Evolutionary conservation across 108 stramenopile genomes (phyloP).

Genomic region (Skeletonema potamos): DNA sequence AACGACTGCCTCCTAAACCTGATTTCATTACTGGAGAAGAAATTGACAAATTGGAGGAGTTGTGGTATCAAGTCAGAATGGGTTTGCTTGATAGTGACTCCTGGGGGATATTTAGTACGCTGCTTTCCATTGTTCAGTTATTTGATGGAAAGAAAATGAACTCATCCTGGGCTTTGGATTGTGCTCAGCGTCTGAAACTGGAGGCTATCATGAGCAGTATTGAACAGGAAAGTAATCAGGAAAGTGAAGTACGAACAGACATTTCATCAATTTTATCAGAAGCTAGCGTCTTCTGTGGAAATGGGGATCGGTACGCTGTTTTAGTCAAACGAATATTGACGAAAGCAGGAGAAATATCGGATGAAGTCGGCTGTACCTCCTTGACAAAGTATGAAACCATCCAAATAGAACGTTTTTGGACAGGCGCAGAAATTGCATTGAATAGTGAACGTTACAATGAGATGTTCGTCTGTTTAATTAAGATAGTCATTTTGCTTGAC

Average conservation of each 20-base stretch:
- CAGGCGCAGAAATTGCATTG: constrained; percentile 8
- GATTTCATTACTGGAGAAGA: constrained; percentile 26
- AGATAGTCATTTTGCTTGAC: constrained; percentile 21
- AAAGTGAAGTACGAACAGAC: background rate
- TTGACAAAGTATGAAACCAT: background rate
- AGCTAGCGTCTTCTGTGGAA: constrained; percentile 30
- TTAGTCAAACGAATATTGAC: constrained; percentile 32
- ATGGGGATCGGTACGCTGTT: constrained; percentile 34
- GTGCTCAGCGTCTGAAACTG: constrained; percentile 10
- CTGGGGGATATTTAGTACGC: constrained; percentile 22
- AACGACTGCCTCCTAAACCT: background rate
- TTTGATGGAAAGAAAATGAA: constrained; percentile 21
- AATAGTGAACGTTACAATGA: background rate
- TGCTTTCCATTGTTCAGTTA: constrained; percentile 34
- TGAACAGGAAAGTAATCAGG: background rate
- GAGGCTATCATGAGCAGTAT: background rate
- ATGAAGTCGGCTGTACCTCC: background rate
- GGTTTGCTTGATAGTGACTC: constrained; percentile 13
- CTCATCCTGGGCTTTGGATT: constrained; percentile 26
- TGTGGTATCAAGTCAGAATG: constrained; percentile 31
- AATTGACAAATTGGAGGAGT: constrained; percentile 25
- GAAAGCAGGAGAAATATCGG: constrained; percentile 6
- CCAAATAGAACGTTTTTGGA: constrained; percentile 18
- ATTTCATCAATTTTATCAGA: constrained; percentile 14
- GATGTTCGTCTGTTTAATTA: constrained; percentile 6